Base-by-base conservation (phyloP, 257 asterid genomes). In the Phtheirospermum japonicum region DNA sequence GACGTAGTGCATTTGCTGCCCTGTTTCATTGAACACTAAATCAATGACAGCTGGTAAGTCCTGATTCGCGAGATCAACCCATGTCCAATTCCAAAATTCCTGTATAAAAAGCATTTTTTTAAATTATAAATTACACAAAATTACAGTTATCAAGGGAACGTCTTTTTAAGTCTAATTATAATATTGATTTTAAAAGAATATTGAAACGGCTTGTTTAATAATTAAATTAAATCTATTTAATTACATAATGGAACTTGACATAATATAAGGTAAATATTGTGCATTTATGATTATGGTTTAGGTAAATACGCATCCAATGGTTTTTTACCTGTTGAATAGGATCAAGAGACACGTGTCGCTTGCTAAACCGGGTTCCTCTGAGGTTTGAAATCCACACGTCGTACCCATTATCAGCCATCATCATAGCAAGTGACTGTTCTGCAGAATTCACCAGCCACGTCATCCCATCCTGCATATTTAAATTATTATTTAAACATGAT, bases 391-490 rank as follows among this genome's bases (percentile, higher is more conserved):
- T 77, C 95, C 93, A 89, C 0, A 89, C 95, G 65, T 86, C 95
- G 62, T 73, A 89, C n/a, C 89, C 95, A 17, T 62, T 74, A 34
- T 89, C 96, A 2, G 84, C 95, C 73, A 89, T 66, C 7, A 89
- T 74, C 76, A 71, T 16, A 0, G 90, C 82, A 19, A 86, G 57
- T 0, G 88, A 75, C 45, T 80, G 73, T 20, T 82, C 64, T 0
- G 93, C 85, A 6, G 85, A 57, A 73, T 70, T 80, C 67, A 76
- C 10, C 26, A 89, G n/a, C 95, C 95, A 89, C 0, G 84, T 64
- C 76, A 64, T 42, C 6, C 96, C 96, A 48, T 89, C 96, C 93
- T 88, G n/a, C n/a, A n/a, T n/a, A n/a, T n/a, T n/a, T n/a, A n/a
- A n/a, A n/a, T n/a, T n/a, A n/a, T n/a, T n/a, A n/a, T n/a, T n/a